Conservation (phyloP, 148 eudicot genomes). For the Camellia sinensis region DNA sequence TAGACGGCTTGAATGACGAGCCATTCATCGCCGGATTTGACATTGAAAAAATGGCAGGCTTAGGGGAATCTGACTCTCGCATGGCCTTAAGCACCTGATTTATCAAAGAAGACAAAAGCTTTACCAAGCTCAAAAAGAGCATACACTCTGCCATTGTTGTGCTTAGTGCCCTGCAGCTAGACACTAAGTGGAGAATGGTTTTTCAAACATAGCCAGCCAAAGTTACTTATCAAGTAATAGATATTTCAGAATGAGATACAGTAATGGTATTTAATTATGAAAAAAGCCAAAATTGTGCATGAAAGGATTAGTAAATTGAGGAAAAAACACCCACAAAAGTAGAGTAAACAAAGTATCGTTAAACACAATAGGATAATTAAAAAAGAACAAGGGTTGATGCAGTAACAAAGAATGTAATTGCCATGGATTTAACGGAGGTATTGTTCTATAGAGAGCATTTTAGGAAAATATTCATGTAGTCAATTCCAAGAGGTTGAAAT, state of each 20-base stretch:
- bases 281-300: not conserved
- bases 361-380: not conserved
- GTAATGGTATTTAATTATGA: no score
- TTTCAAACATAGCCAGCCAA: no score
- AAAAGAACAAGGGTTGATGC: not conserved
- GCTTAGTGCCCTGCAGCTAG: not conserved
- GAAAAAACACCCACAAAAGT: not conserved
- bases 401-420: not conserved
- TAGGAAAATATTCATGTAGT: not conserved
- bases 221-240: no score
- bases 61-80: conserved; percentile 73
- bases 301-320: not conserved
- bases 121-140: not conserved
- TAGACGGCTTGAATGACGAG: conserved; percentile 30
- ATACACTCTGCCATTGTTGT: not conserved
- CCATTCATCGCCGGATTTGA: conserved; percentile 96
- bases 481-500: not conserved
- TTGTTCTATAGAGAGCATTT: not conserved
- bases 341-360: not conserved
- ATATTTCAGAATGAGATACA: no score
- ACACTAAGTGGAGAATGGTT: conserved; percentile 3
- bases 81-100: conserved; percentile 88
- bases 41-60: conserved; percentile 97
- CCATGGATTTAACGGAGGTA: not conserved
- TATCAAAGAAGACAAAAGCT: not conserved